Conservation (phyloP, 768 basidiomycete species). For the Coprinopsis marcescibilis region DNA sequence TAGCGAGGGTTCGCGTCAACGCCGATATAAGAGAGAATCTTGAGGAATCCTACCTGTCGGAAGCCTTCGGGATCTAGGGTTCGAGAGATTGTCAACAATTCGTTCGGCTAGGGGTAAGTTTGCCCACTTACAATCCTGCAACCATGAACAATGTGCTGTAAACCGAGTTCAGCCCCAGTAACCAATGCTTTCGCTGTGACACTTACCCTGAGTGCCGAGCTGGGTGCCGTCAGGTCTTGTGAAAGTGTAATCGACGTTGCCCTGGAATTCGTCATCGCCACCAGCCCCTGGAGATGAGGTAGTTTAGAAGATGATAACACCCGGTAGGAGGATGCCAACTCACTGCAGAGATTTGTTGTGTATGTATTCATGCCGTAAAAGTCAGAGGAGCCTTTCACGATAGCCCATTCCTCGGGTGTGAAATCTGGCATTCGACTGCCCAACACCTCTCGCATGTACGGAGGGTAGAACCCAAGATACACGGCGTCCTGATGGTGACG, state of each 20-base stretch:
- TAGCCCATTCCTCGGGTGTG: slow-evolving; percentile 46
- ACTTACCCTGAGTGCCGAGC: slow-evolving; percentile 54
- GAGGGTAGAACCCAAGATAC: slow-evolving; percentile 67
- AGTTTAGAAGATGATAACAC: background rate
- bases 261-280: slow-evolving; percentile 60
- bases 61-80: slow-evolving; percentile 57
- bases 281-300: slow-evolving; percentile 38
- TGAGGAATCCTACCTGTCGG: slow-evolving; percentile 39
- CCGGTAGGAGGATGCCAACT: slow-evolving; percentile 15
- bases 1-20: slow-evolving; percentile 16
- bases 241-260: slow-evolving; percentile 54
- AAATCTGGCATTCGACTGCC: slow-evolving; percentile 55
- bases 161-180: slow-evolving; percentile 1
- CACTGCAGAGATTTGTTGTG: slow-evolving; percentile 58
- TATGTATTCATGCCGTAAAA: slow-evolving; percentile 75
- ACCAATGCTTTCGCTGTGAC: background rate
- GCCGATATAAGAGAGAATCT: background rate
- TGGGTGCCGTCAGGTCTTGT: slow-evolving; percentile 58
- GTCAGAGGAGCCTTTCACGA: slow-evolving; percentile 62
- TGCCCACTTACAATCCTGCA: slow-evolving; percentile 51
- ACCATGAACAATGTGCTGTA: slow-evolving; percentile 57
- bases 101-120: background rate
- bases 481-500: slow-evolving; percentile 44
- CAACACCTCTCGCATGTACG: slow-evolving; percentile 48
- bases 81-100: background rate